These are phyloP conservation scores for Pythium utonaiense DNA, from an alignment of 352 stramenopile genomes.

Conservation along the genomic window DNA sequence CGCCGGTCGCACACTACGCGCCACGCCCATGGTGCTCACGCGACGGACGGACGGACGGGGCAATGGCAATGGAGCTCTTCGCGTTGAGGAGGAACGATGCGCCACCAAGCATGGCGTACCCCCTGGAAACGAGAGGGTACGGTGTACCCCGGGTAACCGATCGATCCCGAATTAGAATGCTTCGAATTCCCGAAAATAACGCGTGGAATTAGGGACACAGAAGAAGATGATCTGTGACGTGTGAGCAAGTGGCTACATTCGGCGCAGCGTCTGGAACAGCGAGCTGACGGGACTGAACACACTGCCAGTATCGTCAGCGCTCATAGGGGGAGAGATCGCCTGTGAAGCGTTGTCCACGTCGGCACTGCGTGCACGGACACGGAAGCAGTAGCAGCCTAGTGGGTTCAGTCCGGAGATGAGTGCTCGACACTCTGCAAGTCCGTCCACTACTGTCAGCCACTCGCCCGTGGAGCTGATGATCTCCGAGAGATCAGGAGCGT, in stretches of 20 bases:
- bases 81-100: not conserved
- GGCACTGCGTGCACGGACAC: constrained; percentile 18
- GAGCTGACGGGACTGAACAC: constrained; percentile 30
- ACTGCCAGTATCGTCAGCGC: constrained; percentile 8
- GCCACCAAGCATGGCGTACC: constrained; percentile 5
- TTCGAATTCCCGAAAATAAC: constrained; percentile 4
- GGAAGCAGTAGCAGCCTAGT: constrained; percentile 32
- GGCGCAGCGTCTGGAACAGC: constrained; percentile 24
- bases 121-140: not conserved
- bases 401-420: constrained; percentile 21
- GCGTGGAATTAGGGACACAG: not conserved
- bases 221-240: constrained; percentile 12
- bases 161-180: not conserved
- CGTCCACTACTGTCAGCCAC: constrained; percentile 16
- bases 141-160: not conserved
- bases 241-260: constrained; percentile 24
- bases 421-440: not conserved
- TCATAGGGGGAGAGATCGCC: not conserved
- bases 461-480: constrained; percentile 1
- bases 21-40: not conserved
- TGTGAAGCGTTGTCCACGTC: not conserved
- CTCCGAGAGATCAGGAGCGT: constrained; percentile 6
- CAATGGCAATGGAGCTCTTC: constrained; percentile 1
- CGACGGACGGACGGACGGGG: too few relatives aligned
- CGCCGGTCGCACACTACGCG: constrained; percentile 24